Base-by-base conservation (phyloP, 768 basidiomycete species). In the Lentinus tigrinus region DNA sequence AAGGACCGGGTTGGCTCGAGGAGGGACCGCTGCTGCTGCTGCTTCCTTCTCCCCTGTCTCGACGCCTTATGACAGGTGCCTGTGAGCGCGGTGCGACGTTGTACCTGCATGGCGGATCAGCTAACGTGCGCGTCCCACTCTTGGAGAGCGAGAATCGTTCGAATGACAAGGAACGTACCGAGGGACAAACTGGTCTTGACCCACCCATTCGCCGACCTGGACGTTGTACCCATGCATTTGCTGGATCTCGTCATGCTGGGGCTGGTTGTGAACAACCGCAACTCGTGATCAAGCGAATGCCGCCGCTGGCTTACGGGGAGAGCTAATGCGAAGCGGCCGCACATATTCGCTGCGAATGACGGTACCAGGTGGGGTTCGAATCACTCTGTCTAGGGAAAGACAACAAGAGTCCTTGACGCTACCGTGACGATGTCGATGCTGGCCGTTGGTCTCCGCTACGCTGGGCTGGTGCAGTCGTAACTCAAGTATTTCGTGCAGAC, bases 71-170 rank as follows among this genome's bases (percentile, higher is more conserved):
- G 36, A 95, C 89, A 21, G 93, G 91, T 0, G 85, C 88, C 49
- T 87, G 78, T 0, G 89, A 82, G 44, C 87, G 87, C 0, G 94
- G 94, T 0, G 93, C 91, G 58, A 95, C 83, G 69, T 95, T 95
- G 69, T 91, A 90, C 54, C 92, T 70, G 39, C 8, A 38, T 7
- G n/a, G 74, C 2, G 83, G 82, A 37, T 46, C 10, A 24, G 43
- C 23, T 11, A 46, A 16, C 14, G 16, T 23, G 43, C n/a, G 7
- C 21, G 13, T 24, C 2, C 16, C 6, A 21, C 43, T 8, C 5
- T n/a, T 19, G 9, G 14, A 11, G 13, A 39, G 38, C 9, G 38
- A 11, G 38, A 3, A 11, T 39, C 38, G 38, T 39, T 3, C 9
- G 9, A n/a, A 10, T n/a, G 4, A 42, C n/a, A 42, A n/a, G 21